Evolutionary conservation across 495 filamentous ascomycete species (phyloP).

Genomic region (Neurospora sp.): DNA sequence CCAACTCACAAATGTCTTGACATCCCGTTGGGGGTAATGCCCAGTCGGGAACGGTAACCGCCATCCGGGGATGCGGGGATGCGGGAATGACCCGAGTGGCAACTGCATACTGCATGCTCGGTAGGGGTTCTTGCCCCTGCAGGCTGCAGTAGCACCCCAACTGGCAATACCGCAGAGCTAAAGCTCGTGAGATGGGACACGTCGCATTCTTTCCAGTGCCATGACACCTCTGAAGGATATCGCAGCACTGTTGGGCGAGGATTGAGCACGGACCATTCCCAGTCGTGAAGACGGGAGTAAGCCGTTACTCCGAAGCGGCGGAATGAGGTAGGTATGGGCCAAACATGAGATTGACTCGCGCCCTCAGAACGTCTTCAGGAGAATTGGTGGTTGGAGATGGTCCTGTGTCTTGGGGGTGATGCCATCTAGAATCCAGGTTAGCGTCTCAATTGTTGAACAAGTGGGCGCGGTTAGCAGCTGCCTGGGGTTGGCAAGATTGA

Average conservation of each 20-base stretch:
- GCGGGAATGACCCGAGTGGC: background rate
- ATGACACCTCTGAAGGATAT: background rate
- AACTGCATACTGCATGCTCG: background rate
- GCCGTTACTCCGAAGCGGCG: background rate
- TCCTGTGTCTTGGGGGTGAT: background rate
- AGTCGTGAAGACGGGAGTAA: background rate
- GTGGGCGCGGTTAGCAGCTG: background rate
- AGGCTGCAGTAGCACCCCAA: background rate
- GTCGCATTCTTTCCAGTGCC: background rate
- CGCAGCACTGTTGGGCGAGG: background rate
- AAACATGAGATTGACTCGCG: background rate
- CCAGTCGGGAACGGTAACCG: background rate
- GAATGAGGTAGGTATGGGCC: background rate
- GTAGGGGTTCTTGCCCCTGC: background rate
- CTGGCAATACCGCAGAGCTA: background rate
- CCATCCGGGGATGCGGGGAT: background rate
- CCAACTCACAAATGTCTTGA: background rate
- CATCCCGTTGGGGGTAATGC: background rate
- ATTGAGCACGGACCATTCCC: background rate
- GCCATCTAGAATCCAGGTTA: background rate
- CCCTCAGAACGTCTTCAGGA: background rate
- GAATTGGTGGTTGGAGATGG: background rate
- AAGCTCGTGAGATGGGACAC: background rate
- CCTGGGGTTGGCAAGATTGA: background rate
- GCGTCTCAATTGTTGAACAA: background rate